These are phyloP conservation scores for Phytophthora ramorum DNA, from an alignment of 352 stramenopile species.

Conservation along the genomic window DNA sequence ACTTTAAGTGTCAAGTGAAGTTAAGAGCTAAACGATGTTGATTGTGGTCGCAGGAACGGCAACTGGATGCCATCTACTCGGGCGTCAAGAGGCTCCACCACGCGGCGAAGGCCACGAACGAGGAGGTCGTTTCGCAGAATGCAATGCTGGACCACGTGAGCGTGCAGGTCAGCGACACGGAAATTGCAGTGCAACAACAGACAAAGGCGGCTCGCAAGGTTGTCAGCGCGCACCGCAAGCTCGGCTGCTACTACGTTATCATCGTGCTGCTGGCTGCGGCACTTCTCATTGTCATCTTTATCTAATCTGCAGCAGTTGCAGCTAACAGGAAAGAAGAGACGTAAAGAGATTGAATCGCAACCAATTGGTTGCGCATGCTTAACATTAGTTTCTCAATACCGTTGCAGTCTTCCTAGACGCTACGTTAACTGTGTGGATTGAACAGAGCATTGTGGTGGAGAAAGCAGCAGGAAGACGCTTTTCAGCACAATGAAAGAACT, in stretches of 20 bases:
- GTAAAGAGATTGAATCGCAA: slow-evolving; percentile 12
- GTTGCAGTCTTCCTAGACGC: slow-evolving; percentile 12
- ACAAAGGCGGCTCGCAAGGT: slow-evolving; percentile 64
- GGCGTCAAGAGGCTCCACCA: slow-evolving; percentile 61
- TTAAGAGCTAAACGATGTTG: slow-evolving; percentile 1
- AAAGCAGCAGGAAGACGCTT: slow-evolving; percentile 28
- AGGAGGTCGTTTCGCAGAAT: slow-evolving; percentile 69
- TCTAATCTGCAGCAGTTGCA: slow-evolving; percentile 36
- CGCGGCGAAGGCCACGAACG: slow-evolving; percentile 60
- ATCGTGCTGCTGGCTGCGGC: slow-evolving; percentile 56
- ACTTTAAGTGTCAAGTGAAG: neutral
- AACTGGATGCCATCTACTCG: slow-evolving; percentile 63
- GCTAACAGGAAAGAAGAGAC: neutral
- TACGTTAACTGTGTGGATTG: slow-evolving; percentile 19
- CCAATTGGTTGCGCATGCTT: slow-evolving; percentile 18
- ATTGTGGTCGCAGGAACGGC: slow-evolving; percentile 45
- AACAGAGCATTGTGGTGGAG: slow-evolving; percentile 44
- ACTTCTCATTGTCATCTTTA: slow-evolving; percentile 61
- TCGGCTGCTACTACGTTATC: slow-evolving; percentile 67
- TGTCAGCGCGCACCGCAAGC: slow-evolving; percentile 45
- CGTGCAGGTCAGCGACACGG: slow-evolving; percentile 51
- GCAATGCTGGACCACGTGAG: slow-evolving; percentile 64
- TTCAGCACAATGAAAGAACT: slow-evolving; percentile 48
- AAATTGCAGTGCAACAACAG: slow-evolving; percentile 53
- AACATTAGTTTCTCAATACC: slow-evolving; percentile 25